These are phyloP conservation scores for Ormosia semicastrata DNA, from an alignment of 306 rosid species.

Conservation along the genomic window DNA sequence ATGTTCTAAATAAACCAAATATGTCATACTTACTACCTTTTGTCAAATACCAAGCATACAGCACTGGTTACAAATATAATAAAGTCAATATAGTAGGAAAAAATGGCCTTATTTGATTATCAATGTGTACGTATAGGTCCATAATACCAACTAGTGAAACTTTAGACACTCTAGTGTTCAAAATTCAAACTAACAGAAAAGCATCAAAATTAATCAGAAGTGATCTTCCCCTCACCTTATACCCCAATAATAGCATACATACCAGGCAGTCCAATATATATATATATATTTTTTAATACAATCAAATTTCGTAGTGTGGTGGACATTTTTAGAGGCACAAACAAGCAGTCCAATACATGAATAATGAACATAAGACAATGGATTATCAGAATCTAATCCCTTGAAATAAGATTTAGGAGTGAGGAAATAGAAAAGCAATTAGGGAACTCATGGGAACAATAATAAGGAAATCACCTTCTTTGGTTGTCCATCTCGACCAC, in stretches of 20 bases:
- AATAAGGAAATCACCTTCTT: constrained; percentile 59
- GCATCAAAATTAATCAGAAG: neutral
- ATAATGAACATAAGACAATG: neutral
- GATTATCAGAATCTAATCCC: neutral
- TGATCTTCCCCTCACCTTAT: neutral
- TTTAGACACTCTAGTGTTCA: no score
- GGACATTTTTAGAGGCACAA: no score
- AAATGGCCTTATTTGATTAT: neutral
- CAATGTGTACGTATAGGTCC: neutral
- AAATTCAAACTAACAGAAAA: neutral
- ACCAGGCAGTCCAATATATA: neutral
- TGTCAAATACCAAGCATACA: neutral
- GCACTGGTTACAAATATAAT: neutral
- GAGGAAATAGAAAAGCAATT: neutral
- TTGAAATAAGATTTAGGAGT: constrained; percentile 1
- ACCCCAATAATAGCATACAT: neutral
- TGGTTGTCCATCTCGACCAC: constrained; percentile 78
- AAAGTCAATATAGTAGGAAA: neutral
- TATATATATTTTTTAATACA: no score
- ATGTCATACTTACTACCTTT: neutral
- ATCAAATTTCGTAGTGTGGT: no score
- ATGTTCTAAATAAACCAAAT: constrained; percentile 5
- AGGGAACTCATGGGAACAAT: neutral
- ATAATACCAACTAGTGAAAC: neutral
- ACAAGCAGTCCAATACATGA: neutral